A percentile compares a stretch with the other conserved stretches of the same genome.
These are phyloP conservation scores for Botrytis cinerea DNA, from an alignment of 2,329 filamentous ascomycete species.

Conservation along the genomic window DNA sequence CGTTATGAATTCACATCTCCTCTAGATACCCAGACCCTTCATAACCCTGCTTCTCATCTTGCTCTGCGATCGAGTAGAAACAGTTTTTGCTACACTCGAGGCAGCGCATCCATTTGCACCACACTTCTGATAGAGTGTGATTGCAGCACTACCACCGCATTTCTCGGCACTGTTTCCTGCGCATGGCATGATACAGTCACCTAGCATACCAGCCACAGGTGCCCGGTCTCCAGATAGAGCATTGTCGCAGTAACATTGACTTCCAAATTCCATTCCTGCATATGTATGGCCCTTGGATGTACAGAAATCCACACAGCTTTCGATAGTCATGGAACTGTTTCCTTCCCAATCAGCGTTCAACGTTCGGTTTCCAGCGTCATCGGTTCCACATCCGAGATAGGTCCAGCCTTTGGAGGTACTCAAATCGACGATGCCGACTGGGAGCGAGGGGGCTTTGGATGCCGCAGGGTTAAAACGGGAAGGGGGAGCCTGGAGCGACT, in stretches of 20 bases:
- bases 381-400: conserved; percentile 22
- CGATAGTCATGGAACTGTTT: conserved; percentile 15
- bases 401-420: conserved; percentile 20
- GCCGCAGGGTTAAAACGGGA: not conserved
- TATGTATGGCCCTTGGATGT: conserved; percentile 19
- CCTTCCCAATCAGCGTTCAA: conserved; percentile 20
- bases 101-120: not conserved
- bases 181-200: conserved; percentile 20
- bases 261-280: conserved; percentile 21
- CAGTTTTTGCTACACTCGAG: not conserved
- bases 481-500: not conserved
- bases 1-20: not conserved
- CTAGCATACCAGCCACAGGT: conserved; percentile 9
- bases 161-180: conserved; percentile 18
- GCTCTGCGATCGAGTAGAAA: not conserved
- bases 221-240: conserved; percentile 4
- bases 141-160: conserved; percentile 20
- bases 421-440: conserved; percentile 8
- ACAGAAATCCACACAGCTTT: conserved; percentile 16
- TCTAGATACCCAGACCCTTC: not conserved
- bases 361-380: conserved; percentile 11
- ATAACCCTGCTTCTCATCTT: not conserved
- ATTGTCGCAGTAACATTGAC: conserved; percentile 23
- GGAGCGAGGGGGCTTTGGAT: not conserved
- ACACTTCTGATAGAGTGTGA: conserved; percentile 24